Evolutionary conservation across 2,329 filamentous ascomycete species (phyloP), one percentile per base, ranked within the genome.

Genomic region (Apiospora hydei): DNA sequence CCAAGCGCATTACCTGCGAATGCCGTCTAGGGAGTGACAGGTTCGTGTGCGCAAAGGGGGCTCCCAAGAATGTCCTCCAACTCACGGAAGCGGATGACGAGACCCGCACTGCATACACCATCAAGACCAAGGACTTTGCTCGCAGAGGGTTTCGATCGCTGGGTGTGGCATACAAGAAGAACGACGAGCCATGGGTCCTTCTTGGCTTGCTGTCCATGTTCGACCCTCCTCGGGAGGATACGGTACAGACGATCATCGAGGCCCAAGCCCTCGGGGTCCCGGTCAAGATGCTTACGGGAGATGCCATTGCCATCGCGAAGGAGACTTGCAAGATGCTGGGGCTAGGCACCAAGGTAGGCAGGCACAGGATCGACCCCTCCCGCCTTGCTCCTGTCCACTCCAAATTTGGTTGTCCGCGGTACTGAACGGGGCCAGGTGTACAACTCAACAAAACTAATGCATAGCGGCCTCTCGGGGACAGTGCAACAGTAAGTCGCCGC

Each of bases 271-370:
- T 94, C 72, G 92, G 92, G 86, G 91, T 94, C 46, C 90, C 89
- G 76, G 92, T 94, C 77, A 94, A 94, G 89, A 94, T 94, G 92
- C 86, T 94, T 83, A 94, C 92, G 84, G 92, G 92, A 88, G 92
- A 94, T 81, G 92, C 92, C 75, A 92, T 94, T 77, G 92, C 92
- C 78, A 94, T 94, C 76, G 92, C 92, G 73, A 94, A 94, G 86
- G 92, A 94, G 84, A 94, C 92, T 77, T 94, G 92, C 89, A 93
- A 93, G 86, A 94, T 94, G 90, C 87, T 94, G 81, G 91, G 92
- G 76, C 89, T 94, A 73, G 91, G 91, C 77, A 94, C 92, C 81
- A 94, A 30, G 51, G 51, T 53, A 30, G 51, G 24, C 30, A 30
- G 51, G 24, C 30, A 16, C 14, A 2, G 13, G 24, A 53, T 7